These are phyloP conservation scores for Hirschfeldia incana DNA, from an alignment of 345 rosid species.

Conservation along the genomic window DNA sequence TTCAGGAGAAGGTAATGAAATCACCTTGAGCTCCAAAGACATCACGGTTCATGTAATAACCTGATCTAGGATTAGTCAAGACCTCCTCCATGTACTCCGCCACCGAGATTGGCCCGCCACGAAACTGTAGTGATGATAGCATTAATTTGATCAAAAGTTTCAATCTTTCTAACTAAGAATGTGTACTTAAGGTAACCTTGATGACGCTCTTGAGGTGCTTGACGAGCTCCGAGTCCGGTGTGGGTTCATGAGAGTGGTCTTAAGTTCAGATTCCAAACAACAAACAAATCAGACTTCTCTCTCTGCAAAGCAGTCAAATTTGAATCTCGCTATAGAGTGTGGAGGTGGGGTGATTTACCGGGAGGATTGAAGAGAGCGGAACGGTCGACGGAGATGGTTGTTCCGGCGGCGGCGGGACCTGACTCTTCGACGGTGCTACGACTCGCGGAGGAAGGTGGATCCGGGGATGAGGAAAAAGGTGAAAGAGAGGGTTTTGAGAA, in stretches of 20 bases:
- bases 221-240: conserved; percentile 70
- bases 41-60: conserved; percentile 86
- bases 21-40: conserved; percentile 94
- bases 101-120: conserved; percentile 89
- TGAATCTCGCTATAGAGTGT: neutral
- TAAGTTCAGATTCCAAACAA: neutral
- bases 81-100: conserved; percentile 98
- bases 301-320: neutral
- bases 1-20: conserved; percentile 98
- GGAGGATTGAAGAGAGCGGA: conserved; percentile 61
- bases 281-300: neutral
- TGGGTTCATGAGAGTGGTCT: conserved; percentile 70
- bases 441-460: conserved; percentile 38
- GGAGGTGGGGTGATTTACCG: conserved; percentile 35
- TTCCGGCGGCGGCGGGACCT: conserved; percentile 39
- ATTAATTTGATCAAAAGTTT: neutral
- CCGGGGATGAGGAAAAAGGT: conserved; percentile 45
- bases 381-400: conserved; percentile 72
- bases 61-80: conserved; percentile 84
- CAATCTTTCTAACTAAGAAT: neutral
- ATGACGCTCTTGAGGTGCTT: conserved; percentile 89
- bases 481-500: conserved; percentile 29
- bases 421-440: conserved; percentile 40
- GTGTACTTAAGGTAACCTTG: conserved; percentile 59
- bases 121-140: conserved; percentile 49